Percentiles rank a stretch among this genome's conserved stretches.
Evolutionary conservation across 2,329 filamentous ascomycete species (phyloP).

Genomic region (Aspergillus sp.): DNA sequence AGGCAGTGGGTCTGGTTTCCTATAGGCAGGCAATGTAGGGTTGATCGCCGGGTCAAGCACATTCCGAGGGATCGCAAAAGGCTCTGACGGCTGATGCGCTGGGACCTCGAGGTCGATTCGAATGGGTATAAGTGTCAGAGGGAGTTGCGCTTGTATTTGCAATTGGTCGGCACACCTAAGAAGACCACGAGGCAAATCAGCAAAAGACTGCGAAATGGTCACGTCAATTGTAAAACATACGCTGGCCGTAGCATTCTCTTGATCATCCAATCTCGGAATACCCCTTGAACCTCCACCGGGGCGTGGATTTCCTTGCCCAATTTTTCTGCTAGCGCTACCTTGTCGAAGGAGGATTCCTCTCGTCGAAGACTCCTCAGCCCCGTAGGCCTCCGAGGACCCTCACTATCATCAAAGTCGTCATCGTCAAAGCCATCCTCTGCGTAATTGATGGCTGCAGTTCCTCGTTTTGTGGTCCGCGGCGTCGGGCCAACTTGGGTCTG

Average conservation of each 20-base stretch:
- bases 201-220: constrained; percentile 15
- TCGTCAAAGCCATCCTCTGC: constrained; percentile 94
- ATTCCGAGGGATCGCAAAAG: constrained; percentile 51
- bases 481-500: constrained; percentile 67
- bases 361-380: constrained; percentile 81
- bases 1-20: constrained; percentile 75
- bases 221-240: constrained; percentile 37
- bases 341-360: constrained; percentile 69
- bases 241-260: constrained; percentile 60
- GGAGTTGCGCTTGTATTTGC: constrained; percentile 72
- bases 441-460: constrained; percentile 96
- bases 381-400: constrained; percentile 73
- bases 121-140: constrained; percentile 90
- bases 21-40: constrained; percentile 76
- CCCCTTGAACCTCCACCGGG: constrained; percentile 83
- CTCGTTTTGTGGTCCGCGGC: constrained; percentile 91
- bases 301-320: constrained; percentile 78
- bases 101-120: constrained; percentile 94
- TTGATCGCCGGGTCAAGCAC: constrained; percentile 54
- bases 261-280: constrained; percentile 96
- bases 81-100: constrained; percentile 60
- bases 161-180: constrained; percentile 61
- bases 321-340: constrained; percentile 71
- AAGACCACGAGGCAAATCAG: constrained; percentile 17
- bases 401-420: constrained; percentile 64